Conservation (phyloP, 495 filamentous ascomycete species). For the Aspergillus incahuasiensis region DNA sequence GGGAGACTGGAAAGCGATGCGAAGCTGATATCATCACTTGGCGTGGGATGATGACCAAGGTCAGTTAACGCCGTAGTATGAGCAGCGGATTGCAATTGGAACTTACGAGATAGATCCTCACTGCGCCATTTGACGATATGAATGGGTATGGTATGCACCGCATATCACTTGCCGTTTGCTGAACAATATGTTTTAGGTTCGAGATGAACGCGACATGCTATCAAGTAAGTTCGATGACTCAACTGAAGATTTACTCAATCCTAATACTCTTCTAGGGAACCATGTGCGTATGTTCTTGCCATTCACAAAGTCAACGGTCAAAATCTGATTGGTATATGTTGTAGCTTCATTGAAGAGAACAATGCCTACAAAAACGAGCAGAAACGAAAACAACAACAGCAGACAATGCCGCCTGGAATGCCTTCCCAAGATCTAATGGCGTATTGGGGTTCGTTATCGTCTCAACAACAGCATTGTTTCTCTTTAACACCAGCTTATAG, state of each 20-base stretch:
- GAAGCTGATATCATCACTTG: constrained; percentile 84
- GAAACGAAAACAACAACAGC: constrained; percentile 47
- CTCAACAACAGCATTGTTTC: not conserved
- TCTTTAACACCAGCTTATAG: constrained; percentile 39
- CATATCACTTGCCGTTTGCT: not conserved
- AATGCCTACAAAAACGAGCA: constrained; percentile 59
- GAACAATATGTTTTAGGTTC: constrained; percentile 57
- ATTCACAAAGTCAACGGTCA: not conserved
- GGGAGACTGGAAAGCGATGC: constrained; percentile 57
- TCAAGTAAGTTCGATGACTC: constrained; percentile 59
- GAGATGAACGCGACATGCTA: constrained; percentile 94
- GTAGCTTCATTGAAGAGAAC: constrained; percentile 86
- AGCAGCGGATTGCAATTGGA: no score
- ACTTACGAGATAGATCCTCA: constrained; percentile 72
- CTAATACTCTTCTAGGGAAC: constrained; percentile 52
- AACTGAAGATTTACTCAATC: constrained; percentile 3
- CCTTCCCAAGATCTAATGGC: constrained; percentile 62
- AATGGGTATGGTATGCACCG: constrained; percentile 57
- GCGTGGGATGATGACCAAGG: constrained; percentile 99
- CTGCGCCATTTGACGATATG: constrained; percentile 72
- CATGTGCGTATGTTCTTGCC: constrained; percentile 54
- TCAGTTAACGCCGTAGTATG: no score
- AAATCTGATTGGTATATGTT: constrained; percentile 7
- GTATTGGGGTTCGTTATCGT: constrained; percentile 50
- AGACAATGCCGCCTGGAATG: constrained; percentile 50